Percentiles rank a stretch among this genome's conserved stretches.
These are phyloP conservation scores for Warburgia ugandensis DNA, from an alignment of 164 flowering plant species.

Conservation along the genomic window DNA sequence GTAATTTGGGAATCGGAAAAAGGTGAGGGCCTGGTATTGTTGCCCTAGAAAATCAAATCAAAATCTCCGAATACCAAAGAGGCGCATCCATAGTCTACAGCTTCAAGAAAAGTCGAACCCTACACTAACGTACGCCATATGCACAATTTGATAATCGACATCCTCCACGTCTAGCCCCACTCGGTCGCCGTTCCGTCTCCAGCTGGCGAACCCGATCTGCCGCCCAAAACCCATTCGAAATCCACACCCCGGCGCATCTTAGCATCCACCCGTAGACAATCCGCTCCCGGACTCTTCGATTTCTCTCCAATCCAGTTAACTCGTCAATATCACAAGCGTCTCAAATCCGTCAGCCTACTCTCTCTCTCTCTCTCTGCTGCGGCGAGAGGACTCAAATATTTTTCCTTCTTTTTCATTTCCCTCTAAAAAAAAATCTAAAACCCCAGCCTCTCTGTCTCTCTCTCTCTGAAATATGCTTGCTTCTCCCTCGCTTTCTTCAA, in stretches of 20 bases:
- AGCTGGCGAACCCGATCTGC: not conserved
- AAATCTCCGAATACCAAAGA: too few species aligned
- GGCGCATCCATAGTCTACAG: too few species aligned
- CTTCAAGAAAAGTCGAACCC: too few species aligned
- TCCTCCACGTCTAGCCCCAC: too few species aligned
- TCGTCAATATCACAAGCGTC: constrained; percentile 2
- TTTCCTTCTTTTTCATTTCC: not conserved
- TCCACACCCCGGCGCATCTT: constrained; percentile 1
- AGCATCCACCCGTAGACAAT: not conserved
- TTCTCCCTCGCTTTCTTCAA: not conserved
- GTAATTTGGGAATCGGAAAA: too few species aligned
- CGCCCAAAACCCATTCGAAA: too few species aligned
- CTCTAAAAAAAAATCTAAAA: not conserved
- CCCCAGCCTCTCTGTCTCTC: constrained; percentile 3
- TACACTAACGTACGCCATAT: too few species aligned
- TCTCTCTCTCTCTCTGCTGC: not conserved
- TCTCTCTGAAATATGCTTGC: not conserved
- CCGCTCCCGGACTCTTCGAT: constrained; percentile 3
- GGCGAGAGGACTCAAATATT: constrained; percentile 3
- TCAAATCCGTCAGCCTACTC: constrained; percentile 6
- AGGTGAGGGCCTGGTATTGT: too few species aligned
- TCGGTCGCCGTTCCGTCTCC: too few species aligned
- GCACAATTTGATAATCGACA: too few species aligned
- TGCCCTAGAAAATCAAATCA: too few species aligned
- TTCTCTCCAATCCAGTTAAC: constrained; percentile 9